Percentiles rank a stretch among this genome's conserved stretches.
Evolutionary conservation across 1,139 yeast genomes (phyloP).

Genomic region (Magnusiomyces paraingens): DNA sequence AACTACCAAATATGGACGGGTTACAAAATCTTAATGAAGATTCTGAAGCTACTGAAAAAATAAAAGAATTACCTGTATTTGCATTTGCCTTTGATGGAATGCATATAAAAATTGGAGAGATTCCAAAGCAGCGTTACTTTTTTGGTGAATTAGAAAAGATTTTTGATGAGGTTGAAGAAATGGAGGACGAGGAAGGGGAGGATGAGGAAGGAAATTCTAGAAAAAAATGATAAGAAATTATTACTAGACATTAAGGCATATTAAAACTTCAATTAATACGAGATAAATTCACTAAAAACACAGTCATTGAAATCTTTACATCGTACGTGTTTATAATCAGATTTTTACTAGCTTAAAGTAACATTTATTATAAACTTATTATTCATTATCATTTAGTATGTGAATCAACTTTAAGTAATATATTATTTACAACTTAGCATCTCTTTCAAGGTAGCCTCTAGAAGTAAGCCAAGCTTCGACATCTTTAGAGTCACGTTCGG

Average conservation of each 20-base stretch:
- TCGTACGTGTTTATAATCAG: no score
- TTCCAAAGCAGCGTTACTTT: slow-evolving; percentile 32
- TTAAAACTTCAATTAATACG: no score
- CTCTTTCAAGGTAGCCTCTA: background rate
- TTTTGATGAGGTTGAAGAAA: slow-evolving; percentile 23
- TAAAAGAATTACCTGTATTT: slow-evolving; percentile 15
- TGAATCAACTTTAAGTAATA: no score
- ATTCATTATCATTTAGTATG: no score
- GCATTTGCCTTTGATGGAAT: slow-evolving; percentile 60
- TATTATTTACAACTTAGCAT: background rate
- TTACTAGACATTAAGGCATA: no score
- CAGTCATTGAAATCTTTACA: no score
- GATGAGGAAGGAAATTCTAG: background rate
- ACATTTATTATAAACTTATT: no score
- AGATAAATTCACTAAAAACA: no score
- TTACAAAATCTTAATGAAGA: slow-evolving; percentile 8
- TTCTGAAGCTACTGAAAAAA: slow-evolving; percentile 7
- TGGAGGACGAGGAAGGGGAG: slow-evolving; percentile 7
- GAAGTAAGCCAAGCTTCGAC: slow-evolving; percentile 41
- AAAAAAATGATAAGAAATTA: no score
- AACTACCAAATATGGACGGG: slow-evolving; percentile 43
- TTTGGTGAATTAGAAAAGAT: slow-evolving; percentile 28
- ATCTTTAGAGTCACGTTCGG: slow-evolving; percentile 51
- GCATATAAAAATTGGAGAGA: slow-evolving; percentile 41
- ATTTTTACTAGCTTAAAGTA: no score